Conservation (phyloP, 1,284 basidiomycete genomes). For the Chalciporus piperatoides region DNA sequence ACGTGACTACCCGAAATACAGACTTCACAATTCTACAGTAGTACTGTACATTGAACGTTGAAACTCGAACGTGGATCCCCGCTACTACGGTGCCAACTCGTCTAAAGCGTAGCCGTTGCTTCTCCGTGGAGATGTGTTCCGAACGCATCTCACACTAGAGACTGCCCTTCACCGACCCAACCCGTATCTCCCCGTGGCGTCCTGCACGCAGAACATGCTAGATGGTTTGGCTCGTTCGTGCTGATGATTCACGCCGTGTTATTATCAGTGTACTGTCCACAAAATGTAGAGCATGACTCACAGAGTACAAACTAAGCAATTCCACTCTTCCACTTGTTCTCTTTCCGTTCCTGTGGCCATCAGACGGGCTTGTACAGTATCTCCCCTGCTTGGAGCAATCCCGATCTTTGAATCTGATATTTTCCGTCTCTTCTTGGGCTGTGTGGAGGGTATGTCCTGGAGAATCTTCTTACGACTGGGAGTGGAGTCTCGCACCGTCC, state of each 20-base stretch:
- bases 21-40: too few species aligned
- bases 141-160: neutral
- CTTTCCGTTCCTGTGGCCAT: neutral
- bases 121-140: neutral
- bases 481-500: neutral
- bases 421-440: slow-evolving; percentile 22
- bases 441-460: slow-evolving; percentile 1
- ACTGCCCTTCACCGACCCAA: slow-evolving; percentile 13
- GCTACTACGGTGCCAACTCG: too few species aligned
- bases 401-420: slow-evolving; percentile 6
- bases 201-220: slow-evolving; percentile 31
- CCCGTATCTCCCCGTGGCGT: slow-evolving; percentile 27
- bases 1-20: slow-evolving; percentile 18
- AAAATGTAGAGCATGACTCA: slow-evolving; percentile 8
- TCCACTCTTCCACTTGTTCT: slow-evolving; percentile 14
- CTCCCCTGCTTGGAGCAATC: neutral
- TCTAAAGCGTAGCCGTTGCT: too few species aligned
- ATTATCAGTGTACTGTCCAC: slow-evolving; percentile 1
- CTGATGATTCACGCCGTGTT: slow-evolving; percentile 8
- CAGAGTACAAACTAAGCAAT: slow-evolving; percentile 28
- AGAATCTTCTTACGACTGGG: neutral
- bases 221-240: slow-evolving; percentile 25
- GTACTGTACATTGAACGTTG: too few species aligned
- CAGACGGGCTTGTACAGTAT: neutral
- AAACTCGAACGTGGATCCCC: too few species aligned